Conservation (phyloP, 257 asterid genomes). For the Petrea volubilis region DNA sequence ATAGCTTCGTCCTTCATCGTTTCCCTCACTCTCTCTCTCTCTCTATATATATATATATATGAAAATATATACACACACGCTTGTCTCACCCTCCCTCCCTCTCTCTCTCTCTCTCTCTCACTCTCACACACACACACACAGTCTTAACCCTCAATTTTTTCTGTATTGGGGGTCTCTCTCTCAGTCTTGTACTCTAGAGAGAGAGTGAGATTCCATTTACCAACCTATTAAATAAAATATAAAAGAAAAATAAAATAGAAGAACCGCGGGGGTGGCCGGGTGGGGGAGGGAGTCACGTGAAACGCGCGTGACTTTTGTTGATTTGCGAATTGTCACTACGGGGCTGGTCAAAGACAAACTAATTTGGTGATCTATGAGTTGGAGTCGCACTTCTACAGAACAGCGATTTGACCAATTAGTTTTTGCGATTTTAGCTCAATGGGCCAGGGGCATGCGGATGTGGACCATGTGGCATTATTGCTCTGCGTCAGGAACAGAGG, state of each 20-base stretch:
- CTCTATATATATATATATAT: not conserved
- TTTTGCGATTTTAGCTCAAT: too few species aligned
- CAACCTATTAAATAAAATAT: not conserved
- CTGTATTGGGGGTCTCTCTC: slow-evolving; percentile 9
- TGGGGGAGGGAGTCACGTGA: not conserved
- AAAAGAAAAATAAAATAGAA: not conserved
- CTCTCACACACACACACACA: too few species aligned
- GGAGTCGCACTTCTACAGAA: too few species aligned
- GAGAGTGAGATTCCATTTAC: slow-evolving; percentile 18
- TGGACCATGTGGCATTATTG: too few species aligned
- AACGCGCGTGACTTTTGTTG: slow-evolving; percentile 23
- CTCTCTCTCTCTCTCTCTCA: not conserved
- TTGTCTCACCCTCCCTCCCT: not conserved
- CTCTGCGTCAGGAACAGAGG: too few species aligned
- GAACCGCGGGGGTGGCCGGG: too few species aligned
- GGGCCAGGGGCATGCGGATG: too few species aligned
- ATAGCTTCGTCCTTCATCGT: slow-evolving; percentile 89
- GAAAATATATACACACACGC: not conserved
- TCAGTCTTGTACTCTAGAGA: not conserved
- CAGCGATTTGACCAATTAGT: too few species aligned
- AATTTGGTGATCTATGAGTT: not conserved
- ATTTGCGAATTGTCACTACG: not conserved
- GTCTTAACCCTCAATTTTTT: slow-evolving; percentile 17
- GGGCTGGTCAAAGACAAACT: not conserved
- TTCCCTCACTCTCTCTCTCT: slow-evolving; percentile 9